Base-by-base conservation (phyloP, 2,329 filamentous ascomycete species). In the Fusarium armeniacum region DNA sequence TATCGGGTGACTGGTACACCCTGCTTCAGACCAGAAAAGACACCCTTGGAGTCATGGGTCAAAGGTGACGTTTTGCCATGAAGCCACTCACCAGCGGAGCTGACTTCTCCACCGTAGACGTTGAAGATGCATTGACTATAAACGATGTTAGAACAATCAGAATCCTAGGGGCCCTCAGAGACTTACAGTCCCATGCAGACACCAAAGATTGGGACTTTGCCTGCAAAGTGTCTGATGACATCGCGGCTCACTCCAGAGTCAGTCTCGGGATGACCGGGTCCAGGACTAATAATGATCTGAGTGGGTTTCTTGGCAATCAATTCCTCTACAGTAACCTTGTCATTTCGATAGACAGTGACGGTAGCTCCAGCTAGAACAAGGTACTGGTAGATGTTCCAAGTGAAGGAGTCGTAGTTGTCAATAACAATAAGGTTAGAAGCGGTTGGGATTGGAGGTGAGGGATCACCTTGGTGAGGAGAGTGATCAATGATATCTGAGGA, bases 381-480 rank as follows among this genome's bases (percentile, higher is more conserved):
- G 77, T 99, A 99, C 81, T 99, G 97, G 80, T 98, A 99, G 62
- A 99, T 93, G 78, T 99, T 99, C 93, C 94, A 99, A 62, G 95
- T 98, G 80, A 99, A 99, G 5, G 96, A 98, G 81, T 99, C 96
- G 81, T 98, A 99, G 82, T 99, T 99, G 85, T 99, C 96, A 76
- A 99, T 98, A 69, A 99, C 86, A 68, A 99, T 88, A 62, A 99
- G 87, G 81, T 98, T 98, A 60, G 91, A 92, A 28, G 96, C 96
- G 52, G 90, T 94, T 26, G 91, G 80, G 55, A 98, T 85, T 36
- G 90, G 89, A 54, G 90, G 84, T 32, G 90, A 90, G 54, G 91
- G 90, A 69, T 91, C 87, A 63, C 93, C 92, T 80, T 97, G 90
- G 78, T 91, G 90, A 75, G 94, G 94, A 64, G 95, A 98, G 81